Percentiles rank a stretch among this genome's conserved stretches.
Evolutionary conservation across 139 green algal species (phyloP).

Genomic region (Dunaliella primolecta): DNA sequence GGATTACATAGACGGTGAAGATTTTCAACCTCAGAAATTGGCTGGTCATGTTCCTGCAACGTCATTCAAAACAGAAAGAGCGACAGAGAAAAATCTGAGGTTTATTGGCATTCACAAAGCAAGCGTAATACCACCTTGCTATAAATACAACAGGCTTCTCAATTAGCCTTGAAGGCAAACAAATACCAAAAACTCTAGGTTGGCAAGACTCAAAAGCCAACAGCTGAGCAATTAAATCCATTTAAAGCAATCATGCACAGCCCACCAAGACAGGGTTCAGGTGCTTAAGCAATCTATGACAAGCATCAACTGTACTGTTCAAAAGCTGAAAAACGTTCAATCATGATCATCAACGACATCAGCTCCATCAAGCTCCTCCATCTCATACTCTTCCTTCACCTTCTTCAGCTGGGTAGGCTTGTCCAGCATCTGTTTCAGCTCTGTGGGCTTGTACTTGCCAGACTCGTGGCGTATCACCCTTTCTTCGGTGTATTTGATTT

Average conservation of each 20-base stretch:
- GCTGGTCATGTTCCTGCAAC: background rate
- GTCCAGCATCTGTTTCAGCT: background rate
- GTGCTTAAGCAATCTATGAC: background rate
- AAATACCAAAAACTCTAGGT: background rate
- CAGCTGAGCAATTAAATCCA: background rate
- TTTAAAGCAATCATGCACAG: background rate
- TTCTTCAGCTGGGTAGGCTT: background rate
- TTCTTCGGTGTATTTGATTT: background rate
- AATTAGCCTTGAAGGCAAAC: background rate
- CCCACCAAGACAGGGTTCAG: background rate
- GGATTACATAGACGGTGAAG: background rate
- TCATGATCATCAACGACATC: background rate
- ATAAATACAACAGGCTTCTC: too few relatives aligned
- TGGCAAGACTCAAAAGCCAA: background rate
- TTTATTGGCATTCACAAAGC: background rate
- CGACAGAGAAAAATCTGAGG: background rate
- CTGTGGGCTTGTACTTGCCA: background rate
- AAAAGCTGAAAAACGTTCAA: too few relatives aligned
- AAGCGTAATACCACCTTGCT: too few relatives aligned
- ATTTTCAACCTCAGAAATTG: background rate
- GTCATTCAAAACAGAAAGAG: background rate
- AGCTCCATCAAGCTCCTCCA: background rate
- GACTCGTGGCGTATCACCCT: background rate
- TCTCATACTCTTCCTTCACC: background rate
- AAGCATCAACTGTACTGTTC: too few relatives aligned